Base-by-base conservation (phyloP, 2,329 filamentous ascomycete genomes). In the Stenocarpella maydis region DNA sequence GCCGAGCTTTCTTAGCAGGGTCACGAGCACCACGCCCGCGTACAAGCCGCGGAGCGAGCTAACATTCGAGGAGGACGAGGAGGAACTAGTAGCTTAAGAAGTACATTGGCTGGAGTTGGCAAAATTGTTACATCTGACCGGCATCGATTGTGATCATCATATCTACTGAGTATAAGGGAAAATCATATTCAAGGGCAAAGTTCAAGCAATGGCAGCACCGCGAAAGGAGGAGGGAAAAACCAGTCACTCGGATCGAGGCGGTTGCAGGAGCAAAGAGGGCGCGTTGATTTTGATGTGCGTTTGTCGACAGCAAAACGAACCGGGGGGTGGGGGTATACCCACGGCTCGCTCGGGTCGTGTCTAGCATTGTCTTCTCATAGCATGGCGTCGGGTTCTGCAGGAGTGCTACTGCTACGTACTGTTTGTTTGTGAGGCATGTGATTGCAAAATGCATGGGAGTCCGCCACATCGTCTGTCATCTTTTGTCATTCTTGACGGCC, bases 1-100 rank as follows among this genome's bases (percentile, higher is more conserved):
- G 67, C 67, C 69, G 43, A 69, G 21, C 41, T 71, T 71, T 10
- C 26, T 68, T 14, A 60, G 49, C 54, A 61, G 67, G 52, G 52
- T 67, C 10, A 50, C 52, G 34, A 69, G 61, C 28, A 69, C 69
- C 19, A 71, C 69, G 34, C 69, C 69, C 12, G 69, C 69, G 26
- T 71, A 71, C n/a, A 64, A 58, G 15, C 69, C 69, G 43, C 55
- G 41, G 26, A 71, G 69, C 55, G 69, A 67, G 50, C 28, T 71
- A 63, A 71, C 69, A 1, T 71, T 71, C 67, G 69, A 52, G 26
- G 69, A 71, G 17, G 54, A 45, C 6, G 67, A 71, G 4, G 69
- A 71, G 21, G 67, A 65, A 10, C 24, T 58, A 10, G 52, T 54
- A 34, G 50, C 19, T 47, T 53, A 26, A 45, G 31, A 52, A 55